Conservation (phyloP, 192 early-diverging fungal genomes). For the Tieghemiomyces parasiticus region DNA sequence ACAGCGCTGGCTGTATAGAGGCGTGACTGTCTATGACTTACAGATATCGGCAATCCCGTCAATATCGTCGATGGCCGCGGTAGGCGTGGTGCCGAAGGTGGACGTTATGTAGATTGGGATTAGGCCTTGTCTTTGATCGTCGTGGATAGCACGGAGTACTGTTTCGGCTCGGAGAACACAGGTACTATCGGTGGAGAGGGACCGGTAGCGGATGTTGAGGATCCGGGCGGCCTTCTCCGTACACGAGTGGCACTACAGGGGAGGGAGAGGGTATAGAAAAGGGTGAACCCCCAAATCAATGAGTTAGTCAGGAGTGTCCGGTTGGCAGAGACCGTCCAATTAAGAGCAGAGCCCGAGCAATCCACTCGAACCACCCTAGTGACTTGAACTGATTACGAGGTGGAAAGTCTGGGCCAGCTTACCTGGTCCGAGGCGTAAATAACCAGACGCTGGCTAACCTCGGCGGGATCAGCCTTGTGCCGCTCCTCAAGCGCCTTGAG, state of each 20-base stretch:
- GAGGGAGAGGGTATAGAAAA: neutral
- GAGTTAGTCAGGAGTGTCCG: no score
- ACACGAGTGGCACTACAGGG: conserved; percentile 29
- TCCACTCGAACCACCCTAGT: neutral
- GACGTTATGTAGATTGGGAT: conserved; percentile 44
- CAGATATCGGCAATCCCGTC: conserved; percentile 31
- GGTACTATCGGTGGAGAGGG: conserved; percentile 22
- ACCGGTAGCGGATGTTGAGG: conserved; percentile 22
- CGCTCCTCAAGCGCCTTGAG: neutral
- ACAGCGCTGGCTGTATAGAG: no score
- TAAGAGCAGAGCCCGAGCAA: neutral
- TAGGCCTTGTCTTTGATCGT: conserved; percentile 31
- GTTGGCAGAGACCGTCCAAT: no score
- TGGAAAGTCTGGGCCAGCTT: neutral
- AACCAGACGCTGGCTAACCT: conserved; percentile 21
- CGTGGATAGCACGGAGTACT: conserved; percentile 23
- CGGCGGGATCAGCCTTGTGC: neutral
- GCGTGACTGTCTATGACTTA: no score
- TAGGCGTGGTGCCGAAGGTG: conserved; percentile 50
- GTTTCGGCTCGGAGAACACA: conserved; percentile 23
- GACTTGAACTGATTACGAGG: neutral
- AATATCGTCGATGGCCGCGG: conserved; percentile 36
- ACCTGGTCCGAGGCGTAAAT: conserved; percentile 44
- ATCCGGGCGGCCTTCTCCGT: conserved; percentile 37
- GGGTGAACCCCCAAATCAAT: no score